Evolutionary conservation across 257 asterid species (phyloP).

Genomic region (Primulina eburnea): DNA sequence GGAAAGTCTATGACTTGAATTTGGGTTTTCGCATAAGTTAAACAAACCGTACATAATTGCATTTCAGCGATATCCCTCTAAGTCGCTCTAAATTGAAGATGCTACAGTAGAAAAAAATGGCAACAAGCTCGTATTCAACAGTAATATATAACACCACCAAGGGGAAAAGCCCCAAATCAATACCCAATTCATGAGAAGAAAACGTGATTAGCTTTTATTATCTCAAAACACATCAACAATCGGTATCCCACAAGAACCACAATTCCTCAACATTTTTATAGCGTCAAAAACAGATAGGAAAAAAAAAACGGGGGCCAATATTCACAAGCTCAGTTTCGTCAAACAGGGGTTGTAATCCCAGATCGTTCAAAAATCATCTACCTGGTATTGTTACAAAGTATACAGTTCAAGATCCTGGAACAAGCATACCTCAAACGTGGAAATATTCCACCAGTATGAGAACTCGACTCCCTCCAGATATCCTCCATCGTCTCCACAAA

Average conservation of each 20-base stretch:
- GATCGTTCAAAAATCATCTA: slow-evolving; percentile 15
- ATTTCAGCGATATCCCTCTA: background rate
- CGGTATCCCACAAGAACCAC: background rate
- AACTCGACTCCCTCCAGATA: slow-evolving; percentile 65
- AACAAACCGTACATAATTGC: too few species aligned
- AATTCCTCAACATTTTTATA: background rate
- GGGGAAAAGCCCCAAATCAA: background rate
- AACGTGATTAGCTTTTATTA: background rate
- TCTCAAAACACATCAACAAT: background rate
- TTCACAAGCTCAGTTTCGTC: background rate
- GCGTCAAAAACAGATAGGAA: background rate
- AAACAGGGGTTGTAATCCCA: background rate
- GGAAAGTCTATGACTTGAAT: background rate
- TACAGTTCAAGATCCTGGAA: slow-evolving; percentile 60
- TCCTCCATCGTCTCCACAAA: slow-evolving; percentile 68
- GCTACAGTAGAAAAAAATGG: background rate
- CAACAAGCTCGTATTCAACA: background rate
- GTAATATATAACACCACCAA: background rate
- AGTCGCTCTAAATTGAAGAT: background rate
- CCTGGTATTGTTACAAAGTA: slow-evolving; percentile 35
- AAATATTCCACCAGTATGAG: slow-evolving; percentile 45
- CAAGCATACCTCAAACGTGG: slow-evolving; percentile 71
- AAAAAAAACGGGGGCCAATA: background rate
- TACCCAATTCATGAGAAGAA: background rate
- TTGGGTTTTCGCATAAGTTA: background rate